Evolutionary conservation across 257 asterid species (phyloP).

Genomic region (Solanum tacnaense): DNA sequence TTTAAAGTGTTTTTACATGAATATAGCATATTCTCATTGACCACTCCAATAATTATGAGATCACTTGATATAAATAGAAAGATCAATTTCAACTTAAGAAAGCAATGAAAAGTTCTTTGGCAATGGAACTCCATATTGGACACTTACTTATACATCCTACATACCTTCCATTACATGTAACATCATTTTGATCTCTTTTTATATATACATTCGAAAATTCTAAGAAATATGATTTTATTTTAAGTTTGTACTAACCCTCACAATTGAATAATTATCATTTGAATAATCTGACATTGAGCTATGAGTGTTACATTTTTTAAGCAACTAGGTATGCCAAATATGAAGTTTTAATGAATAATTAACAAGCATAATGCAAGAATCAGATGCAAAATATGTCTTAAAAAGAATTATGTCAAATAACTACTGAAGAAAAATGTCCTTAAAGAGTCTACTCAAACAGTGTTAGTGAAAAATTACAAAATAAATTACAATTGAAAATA

Average conservation of each 20-base stretch:
- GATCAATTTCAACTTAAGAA: neutral
- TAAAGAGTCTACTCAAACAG: too few relatives aligned
- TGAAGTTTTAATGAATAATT: too few relatives aligned
- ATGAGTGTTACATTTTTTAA: neutral
- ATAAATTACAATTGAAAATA: too few relatives aligned
- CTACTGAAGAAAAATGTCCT: too few relatives aligned
- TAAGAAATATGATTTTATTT: neutral
- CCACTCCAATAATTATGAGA: neutral
- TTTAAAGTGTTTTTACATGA: neutral
- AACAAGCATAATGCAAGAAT: too few relatives aligned
- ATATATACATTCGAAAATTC: neutral
- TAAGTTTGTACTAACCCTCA: neutral
- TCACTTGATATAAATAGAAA: neutral
- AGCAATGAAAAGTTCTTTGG: neutral
- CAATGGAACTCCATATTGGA: neutral
- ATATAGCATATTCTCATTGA: neutral
- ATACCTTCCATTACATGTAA: too few relatives aligned
- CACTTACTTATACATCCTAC: neutral
- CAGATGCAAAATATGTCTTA: too few relatives aligned
- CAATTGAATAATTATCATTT: neutral
- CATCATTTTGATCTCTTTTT: too few relatives aligned
- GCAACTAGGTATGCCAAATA: too few relatives aligned
- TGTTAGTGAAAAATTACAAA: too few relatives aligned
- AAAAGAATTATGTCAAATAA: too few relatives aligned
- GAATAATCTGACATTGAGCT: neutral